Conservation (phyloP, 352 stramenopile species). For the Pythium scleroteichum region DNA sequence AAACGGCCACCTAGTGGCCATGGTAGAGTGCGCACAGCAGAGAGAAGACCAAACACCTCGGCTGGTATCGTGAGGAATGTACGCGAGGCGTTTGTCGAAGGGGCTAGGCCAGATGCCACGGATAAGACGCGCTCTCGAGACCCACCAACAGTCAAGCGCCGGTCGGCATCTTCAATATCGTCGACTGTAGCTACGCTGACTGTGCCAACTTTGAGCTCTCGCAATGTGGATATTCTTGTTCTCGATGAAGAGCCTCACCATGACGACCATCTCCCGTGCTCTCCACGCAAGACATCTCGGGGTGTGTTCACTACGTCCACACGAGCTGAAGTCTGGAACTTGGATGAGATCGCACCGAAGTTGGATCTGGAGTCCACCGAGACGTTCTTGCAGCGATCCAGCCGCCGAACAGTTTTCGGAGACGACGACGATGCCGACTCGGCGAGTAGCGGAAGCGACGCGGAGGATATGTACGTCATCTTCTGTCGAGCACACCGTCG, state of each 20-base stretch:
- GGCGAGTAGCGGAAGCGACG: conserved; percentile 44
- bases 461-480: conserved; percentile 55
- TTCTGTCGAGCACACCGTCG: not conserved
- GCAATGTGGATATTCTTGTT: conserved; percentile 56
- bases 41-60: conserved; percentile 53
- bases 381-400: conserved; percentile 26
- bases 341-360: conserved; percentile 55
- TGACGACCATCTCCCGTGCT: conserved; percentile 42
- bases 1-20: conserved; percentile 23
- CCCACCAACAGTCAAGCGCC: conserved; percentile 7
- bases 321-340: conserved; percentile 46
- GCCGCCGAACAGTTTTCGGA: conserved; percentile 4
- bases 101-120: not conserved
- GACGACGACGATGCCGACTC: conserved; percentile 17
- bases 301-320: conserved; percentile 45
- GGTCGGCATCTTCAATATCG: conserved; percentile 11
- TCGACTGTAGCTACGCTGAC: not conserved
- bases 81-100: conserved; percentile 61
- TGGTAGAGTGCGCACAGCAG: conserved; percentile 17
- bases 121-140: not conserved
- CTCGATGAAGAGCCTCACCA: conserved; percentile 40
- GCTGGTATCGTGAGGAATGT: conserved; percentile 50
- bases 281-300: conserved; percentile 46
- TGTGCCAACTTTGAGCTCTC: conserved; percentile 24
- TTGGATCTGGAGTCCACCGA: conserved; percentile 49